Conservation (phyloP, 257 asterid species). For the Jacaranda copaia region DNA sequence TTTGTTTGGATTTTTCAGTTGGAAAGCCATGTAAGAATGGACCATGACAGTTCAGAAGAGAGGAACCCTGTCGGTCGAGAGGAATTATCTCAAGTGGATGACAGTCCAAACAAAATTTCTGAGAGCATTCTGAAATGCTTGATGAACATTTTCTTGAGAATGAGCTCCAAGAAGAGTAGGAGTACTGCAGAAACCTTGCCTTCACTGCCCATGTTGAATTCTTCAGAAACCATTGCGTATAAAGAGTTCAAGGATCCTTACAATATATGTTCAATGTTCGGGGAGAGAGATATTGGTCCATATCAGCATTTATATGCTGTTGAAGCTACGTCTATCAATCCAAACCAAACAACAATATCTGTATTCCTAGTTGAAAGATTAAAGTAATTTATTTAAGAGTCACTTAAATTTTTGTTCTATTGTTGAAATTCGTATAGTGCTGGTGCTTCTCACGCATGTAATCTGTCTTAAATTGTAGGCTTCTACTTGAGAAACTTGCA, state of each 20-base stretch:
- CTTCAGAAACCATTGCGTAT: constrained; percentile 39
- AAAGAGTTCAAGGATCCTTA: constrained; percentile 68
- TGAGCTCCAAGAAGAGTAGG: constrained; percentile 61
- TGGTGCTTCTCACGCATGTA: constrained; percentile 1
- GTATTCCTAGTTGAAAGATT: constrained; percentile 70
- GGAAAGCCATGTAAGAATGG: constrained; percentile 39
- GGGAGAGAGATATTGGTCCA: constrained; percentile 70
- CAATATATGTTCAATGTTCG: constrained; percentile 57
- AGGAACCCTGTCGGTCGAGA: constrained; percentile 34
- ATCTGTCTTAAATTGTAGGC: constrained; percentile 45
- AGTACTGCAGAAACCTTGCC: constrained; percentile 53
- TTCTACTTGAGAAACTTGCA: constrained; percentile 66
- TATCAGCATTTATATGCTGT: constrained; percentile 63
- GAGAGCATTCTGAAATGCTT: constrained; percentile 75
- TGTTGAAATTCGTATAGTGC: not conserved
- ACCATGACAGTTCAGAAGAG: constrained; percentile 48
- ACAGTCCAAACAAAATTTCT: constrained; percentile 68
- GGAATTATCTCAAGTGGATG: constrained; percentile 38
- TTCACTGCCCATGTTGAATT: constrained; percentile 42
- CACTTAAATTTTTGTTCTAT: constrained; percentile 6
- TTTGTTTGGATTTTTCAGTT: constrained; percentile 44
- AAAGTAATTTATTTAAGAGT: constrained; percentile 50
- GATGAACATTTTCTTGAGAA: constrained; percentile 58
- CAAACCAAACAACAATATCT: constrained; percentile 56
- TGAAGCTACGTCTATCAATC: constrained; percentile 63